Evolutionary conservation across 495 filamentous ascomycete species (phyloP).

Genomic region (Corynascus novoguineensis): DNA sequence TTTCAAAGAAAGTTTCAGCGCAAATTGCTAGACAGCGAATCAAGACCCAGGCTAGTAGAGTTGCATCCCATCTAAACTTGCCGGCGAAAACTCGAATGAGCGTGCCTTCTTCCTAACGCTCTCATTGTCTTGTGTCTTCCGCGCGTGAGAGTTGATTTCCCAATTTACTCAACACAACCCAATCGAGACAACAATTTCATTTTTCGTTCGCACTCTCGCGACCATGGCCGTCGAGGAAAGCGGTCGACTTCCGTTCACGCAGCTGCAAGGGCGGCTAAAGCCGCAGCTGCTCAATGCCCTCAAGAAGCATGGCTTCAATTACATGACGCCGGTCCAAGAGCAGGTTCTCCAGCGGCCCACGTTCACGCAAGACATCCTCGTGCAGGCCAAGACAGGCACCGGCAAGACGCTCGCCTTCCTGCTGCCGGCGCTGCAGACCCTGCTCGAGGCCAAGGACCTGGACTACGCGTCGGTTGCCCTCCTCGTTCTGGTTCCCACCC

Average conservation of each 20-base stretch:
- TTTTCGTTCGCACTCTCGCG: background rate
- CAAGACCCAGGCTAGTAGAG: too few species aligned
- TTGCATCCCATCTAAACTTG: background rate
- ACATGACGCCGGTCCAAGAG: conserved; percentile 80
- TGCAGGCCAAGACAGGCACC: conserved; percentile 83
- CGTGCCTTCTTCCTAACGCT: background rate
- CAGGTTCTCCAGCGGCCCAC: conserved; percentile 64
- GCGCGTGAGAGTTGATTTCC: background rate
- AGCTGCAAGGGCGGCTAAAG: conserved; percentile 22
- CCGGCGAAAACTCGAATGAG: background rate
- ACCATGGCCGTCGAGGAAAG: background rate
- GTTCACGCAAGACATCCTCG: conserved; percentile 64
- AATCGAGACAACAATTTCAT: background rate
- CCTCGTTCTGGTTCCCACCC: conserved; percentile 81
- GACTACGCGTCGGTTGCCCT: conserved; percentile 46
- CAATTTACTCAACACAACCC: background rate
- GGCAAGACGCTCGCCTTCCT: conserved; percentile 95
- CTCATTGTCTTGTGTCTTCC: background rate
- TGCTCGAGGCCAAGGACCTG: conserved; percentile 47
- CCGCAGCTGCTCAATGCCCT: conserved; percentile 62
- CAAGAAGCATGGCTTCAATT: conserved; percentile 57
- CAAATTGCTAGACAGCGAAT: too few species aligned
- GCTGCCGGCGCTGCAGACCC: conserved; percentile 60
- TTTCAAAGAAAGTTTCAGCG: conserved; percentile 10
- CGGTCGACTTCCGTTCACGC: conserved; percentile 11